Evolutionary conservation across 345 rosid species (phyloP), one percentile per base, ranked within the genome.

Genomic region (Nasturtium officinale): DNA sequence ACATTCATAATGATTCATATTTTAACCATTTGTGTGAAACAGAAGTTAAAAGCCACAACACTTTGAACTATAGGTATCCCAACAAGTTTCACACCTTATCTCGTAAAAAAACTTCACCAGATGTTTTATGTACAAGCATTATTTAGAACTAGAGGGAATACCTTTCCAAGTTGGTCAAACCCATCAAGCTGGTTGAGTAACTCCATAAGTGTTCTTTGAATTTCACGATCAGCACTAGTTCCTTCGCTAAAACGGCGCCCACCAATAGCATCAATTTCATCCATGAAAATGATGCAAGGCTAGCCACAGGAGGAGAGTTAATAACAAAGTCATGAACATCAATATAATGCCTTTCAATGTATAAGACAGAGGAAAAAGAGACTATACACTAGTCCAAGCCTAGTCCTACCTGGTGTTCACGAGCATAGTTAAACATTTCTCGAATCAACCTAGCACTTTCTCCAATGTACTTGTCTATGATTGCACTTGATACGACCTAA

Each of bases 231-330:
- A 66, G 95, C 97, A 75, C 98, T 91, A 33, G 98, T 94, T 65
- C 98, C 98, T 74, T 91, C 97, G 33, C 96, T 91, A 43, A 91
- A 91, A 69, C 97, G 97, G 20, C 97, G 91, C 29, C 98, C 97
- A 71, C 98, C 96, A 72, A 94, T 91, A 53, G 98, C 98, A 89
- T 94, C 97, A 53, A 94, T 94, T 83, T 94, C 98, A 80, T 94
- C 97, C 98, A 91, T 94, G 78, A 94, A 94, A 67, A 94, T 94
- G 83, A 94, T 94, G 78, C 97, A 94, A 32, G 98, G 97, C 97
- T 94, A 67, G 33, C 43, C 33, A 79, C 21, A 77, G 63, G 58
- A 52, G 73, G 54, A 65, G 55, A 23, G 71, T 25, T 30, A 61
- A 51, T 64, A 62, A 0, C 4, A 2, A 28, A 20, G 9, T 50